A percentile compares a stretch with the other conserved stretches of the same genome.
These are phyloP conservation scores for Trametes cingulata DNA, from an alignment of 768 basidiomycete genomes.

Conservation along the genomic window DNA sequence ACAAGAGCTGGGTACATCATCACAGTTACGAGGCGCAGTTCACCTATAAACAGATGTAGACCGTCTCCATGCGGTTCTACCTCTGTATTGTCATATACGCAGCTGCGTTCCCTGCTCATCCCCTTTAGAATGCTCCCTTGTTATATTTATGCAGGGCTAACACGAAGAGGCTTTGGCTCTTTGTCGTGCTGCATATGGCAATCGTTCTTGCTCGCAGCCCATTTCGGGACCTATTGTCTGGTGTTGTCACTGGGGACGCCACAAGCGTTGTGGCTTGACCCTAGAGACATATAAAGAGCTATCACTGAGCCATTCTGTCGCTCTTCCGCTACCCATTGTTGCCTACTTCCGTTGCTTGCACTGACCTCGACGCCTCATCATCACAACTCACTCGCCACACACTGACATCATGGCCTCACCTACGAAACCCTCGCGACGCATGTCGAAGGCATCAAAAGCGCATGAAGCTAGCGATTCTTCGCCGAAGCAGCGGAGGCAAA, in stretches of 20 bases:
- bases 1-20: too few relatives aligned
- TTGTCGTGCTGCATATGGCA: background rate
- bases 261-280: conserved; percentile 3
- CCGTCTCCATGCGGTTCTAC: too few relatives aligned
- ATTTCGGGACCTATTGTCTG: background rate
- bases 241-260: conserved; percentile 3
- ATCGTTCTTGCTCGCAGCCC: background rate
- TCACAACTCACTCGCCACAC: background rate
- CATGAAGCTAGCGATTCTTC: background rate
- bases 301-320: background rate
- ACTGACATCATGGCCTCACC: background rate
- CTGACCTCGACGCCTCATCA: too few relatives aligned
- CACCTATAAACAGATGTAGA: too few relatives aligned
- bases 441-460: background rate
- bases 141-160: background rate
- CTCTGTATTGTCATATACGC: too few relatives aligned
- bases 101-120: too few relatives aligned
- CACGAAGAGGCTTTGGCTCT: background rate
- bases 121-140: too few relatives aligned
- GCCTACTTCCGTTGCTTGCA: too few relatives aligned
- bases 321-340: too few relatives aligned
- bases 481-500: background rate
- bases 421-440: background rate
- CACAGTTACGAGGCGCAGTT: too few relatives aligned
- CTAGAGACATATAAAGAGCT: background rate